Percentiles rank a stretch among this genome's conserved stretches.
Conservation (phyloP, 192 early-diverging fungal genomes). For the Chytriomyces hyalinus region DNA sequence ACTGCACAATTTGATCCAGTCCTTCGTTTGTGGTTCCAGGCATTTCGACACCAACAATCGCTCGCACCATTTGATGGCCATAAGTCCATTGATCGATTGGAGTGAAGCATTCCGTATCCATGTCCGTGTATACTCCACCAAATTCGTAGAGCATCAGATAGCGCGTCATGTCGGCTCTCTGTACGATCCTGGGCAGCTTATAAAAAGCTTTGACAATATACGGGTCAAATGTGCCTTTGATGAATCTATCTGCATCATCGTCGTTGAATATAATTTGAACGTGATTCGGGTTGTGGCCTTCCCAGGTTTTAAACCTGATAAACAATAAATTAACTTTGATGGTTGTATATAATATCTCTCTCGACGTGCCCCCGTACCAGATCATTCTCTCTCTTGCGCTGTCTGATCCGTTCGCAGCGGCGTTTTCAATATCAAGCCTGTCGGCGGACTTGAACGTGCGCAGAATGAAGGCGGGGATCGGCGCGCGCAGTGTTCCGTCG, state of each 20-base stretch:
- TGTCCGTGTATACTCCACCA: conserved; percentile 47
- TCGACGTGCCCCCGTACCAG: background rate
- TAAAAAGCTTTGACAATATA: conserved; percentile 13
- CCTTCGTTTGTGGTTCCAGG: background rate
- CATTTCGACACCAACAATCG: conserved; percentile 34
- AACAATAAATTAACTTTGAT: background rate
- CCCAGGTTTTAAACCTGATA: conserved; percentile 12
- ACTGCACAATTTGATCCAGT: conserved; percentile 18
- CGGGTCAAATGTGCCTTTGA: background rate
- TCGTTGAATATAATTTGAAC: conserved; percentile 27
- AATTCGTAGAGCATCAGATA: conserved; percentile 39
- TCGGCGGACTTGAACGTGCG: background rate
- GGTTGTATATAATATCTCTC: background rate
- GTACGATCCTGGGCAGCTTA: conserved; percentile 29
- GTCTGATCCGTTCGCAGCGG: background rate
- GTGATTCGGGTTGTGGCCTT: conserved; percentile 11
- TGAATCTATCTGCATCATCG: conserved; percentile 10
- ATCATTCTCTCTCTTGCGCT: background rate
- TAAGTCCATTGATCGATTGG: conserved; percentile 38
- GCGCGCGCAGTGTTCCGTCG: background rate
- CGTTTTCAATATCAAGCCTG: background rate
- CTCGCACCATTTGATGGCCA: background rate
- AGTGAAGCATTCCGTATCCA: conserved; percentile 27
- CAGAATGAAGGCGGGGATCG: background rate
- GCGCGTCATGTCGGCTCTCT: conserved; percentile 34